These are phyloP conservation scores for Penicillium canariense DNA, from an alignment of 495 filamentous ascomycete genomes.

Conservation along the genomic window DNA sequence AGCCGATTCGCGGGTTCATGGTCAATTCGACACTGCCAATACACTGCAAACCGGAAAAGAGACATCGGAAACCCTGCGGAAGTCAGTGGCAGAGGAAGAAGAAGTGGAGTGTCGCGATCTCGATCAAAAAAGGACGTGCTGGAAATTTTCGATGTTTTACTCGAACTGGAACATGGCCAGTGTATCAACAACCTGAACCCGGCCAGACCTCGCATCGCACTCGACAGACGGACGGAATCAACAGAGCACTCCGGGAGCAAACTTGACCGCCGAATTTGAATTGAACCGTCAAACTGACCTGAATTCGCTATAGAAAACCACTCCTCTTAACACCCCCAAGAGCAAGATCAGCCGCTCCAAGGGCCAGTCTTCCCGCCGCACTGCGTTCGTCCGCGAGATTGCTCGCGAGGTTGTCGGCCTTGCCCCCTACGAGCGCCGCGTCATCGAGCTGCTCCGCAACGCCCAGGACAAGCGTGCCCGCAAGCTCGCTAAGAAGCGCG, in stretches of 20 bases:
- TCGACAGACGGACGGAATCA: neutral
- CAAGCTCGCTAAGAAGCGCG: constrained; percentile 99
- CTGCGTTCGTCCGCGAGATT: constrained; percentile 89
- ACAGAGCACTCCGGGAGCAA: constrained; percentile 2
- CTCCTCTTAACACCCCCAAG: constrained; percentile 75
- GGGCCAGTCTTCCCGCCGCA: constrained; percentile 88
- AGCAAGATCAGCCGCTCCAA: constrained; percentile 83
- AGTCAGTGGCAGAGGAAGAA: neutral
- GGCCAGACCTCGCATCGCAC: constrained; percentile 9
- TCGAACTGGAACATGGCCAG: constrained; percentile 5
- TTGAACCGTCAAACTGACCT: constrained; percentile 34
- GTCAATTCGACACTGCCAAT: constrained; percentile 6
- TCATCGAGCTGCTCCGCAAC: constrained; percentile 98
- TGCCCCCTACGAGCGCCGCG: constrained; percentile 94
- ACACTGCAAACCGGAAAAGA: neutral
- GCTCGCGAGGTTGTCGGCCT: constrained; percentile 91
- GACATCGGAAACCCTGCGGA: neutral
- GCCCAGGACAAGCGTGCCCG: constrained; percentile 98
- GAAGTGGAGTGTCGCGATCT: neutral
- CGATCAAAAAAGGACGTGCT: neutral
- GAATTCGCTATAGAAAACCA: constrained; percentile 73
- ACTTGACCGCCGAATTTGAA: neutral
- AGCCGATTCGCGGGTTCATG: constrained; percentile 16
- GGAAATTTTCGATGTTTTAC: constrained; percentile 12
- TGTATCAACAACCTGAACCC: constrained; percentile 9